Conservation (phyloP, 148 eudicot genomes). For the Rhododendron ferrugineum region DNA sequence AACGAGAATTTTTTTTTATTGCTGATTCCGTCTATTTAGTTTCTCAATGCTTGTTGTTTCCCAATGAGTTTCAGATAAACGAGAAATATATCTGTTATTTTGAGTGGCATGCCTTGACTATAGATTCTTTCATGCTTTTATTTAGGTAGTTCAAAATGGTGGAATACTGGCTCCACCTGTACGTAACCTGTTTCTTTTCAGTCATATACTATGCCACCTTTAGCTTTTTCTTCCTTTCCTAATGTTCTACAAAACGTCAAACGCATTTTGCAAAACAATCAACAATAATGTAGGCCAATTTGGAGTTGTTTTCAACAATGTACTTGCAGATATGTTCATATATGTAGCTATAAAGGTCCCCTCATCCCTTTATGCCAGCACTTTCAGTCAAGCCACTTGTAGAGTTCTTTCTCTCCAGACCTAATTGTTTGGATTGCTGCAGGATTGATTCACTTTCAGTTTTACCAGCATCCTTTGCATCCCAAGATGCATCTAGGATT, state of each 20-base stretch:
- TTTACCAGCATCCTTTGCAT: slow-evolving; percentile 64
- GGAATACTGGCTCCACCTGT: background rate
- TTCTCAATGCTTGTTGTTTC: background rate
- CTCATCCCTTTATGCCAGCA: background rate
- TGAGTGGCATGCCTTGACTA: background rate
- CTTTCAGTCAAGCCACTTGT: background rate
- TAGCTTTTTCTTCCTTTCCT: background rate
- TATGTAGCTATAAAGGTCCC: background rate
- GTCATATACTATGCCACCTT: background rate
- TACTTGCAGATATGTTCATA: background rate
- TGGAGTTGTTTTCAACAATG: background rate
- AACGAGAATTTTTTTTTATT: background rate
- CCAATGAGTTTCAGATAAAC: background rate
- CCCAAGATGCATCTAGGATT: slow-evolving; percentile 87
- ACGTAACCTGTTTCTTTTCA: background rate
- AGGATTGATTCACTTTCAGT: slow-evolving; percentile 91
- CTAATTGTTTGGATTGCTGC: slow-evolving; percentile 28
- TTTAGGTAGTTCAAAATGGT: background rate
- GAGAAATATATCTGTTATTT: background rate
- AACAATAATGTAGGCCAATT: background rate
- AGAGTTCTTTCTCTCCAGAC: background rate
- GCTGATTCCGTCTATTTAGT: background rate
- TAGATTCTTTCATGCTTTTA: background rate
- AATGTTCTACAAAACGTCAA: background rate
- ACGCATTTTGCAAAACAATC: background rate